phyloP scores from a whole-genome alignment of 176 grass and related monocot species.

The Raddia distichophylla region DNA sequence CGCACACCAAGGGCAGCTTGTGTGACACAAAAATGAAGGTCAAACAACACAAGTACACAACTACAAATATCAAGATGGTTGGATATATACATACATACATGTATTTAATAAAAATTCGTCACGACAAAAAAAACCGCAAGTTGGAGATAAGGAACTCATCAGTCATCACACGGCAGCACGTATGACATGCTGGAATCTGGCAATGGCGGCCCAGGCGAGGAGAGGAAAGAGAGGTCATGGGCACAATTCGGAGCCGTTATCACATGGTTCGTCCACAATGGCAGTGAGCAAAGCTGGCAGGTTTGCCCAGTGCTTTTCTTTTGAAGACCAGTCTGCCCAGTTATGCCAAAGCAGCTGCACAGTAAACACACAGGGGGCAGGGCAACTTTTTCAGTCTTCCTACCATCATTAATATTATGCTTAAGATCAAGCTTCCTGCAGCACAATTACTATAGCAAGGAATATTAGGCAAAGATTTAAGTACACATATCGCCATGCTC shows the following conservation, averaged over 20 bases:
- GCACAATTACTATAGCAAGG: not conserved
- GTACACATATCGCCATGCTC: not conserved
- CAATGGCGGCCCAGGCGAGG: not conserved
- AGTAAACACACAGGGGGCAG: not conserved
- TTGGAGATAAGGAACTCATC: not conserved
- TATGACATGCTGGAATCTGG: not conserved
- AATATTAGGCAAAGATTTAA: not conserved
- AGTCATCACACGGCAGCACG: conserved; percentile 10
- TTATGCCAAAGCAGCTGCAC: not conserved
- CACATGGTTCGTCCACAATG: conserved; percentile 31
- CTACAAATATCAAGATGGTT: not conserved
- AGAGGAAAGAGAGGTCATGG: conserved; percentile 24
- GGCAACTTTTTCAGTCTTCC: not conserved
- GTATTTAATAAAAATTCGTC: not conserved
- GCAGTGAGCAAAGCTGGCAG: conserved; percentile 33
- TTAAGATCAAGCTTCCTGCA: not conserved
- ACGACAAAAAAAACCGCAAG: not conserved
- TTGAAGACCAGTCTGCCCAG: not conserved
- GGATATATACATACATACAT: not conserved
- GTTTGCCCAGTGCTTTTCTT: conserved; percentile 1
- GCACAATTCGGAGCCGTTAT: conserved; percentile 22
- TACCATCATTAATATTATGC: not conserved
- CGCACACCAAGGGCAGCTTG: not conserved
- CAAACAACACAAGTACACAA: not conserved
- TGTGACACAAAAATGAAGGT: conserved; percentile 11